Base-by-base conservation (phyloP, 331 rosid species). In the Rosa hybrid region DNA sequence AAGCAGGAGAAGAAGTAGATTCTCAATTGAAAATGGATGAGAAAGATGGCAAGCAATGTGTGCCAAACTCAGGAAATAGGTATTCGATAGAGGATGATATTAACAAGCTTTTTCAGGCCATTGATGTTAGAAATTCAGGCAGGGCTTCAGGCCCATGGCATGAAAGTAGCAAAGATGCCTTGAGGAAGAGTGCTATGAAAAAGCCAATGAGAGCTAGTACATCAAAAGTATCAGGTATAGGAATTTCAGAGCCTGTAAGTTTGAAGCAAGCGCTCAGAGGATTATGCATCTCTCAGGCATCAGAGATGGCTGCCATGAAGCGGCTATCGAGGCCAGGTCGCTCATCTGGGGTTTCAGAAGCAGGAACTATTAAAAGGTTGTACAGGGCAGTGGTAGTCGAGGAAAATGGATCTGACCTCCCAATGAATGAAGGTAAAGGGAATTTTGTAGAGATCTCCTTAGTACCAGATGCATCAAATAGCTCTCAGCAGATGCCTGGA, bases 191-290 rank as follows among this genome's bases (percentile, higher is more conserved):
- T 83, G 96, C 99, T 63, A 91, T 91, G 90, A 92, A 95, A 86
- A 90, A 92, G 86, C 99, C 99, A 23, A 89, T 96, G 80, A 89
- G 90, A 84, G 91, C 85, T 23, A 82, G 90, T 85, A 81, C 94
- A 54, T 87, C 96, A 44, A 89, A 90, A 79, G 88, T 90, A 45
- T 84, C 98, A 9, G 97, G 99, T 76, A 93, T 96, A 77, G 99
- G 99, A 84, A 91, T 96, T 78, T 88, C 99, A 4, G 99, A 91
- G 77, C 89, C 97, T 77, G 98, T 84, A 34, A 96, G 98, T 86
- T 93, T 96, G 86, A 96, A 96, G 90, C 97, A 96, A 84, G 99
- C 99, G 21, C 90, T 96, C 56, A 88, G 99, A 88, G 99, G 99
- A 50, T 81, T 96, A 70, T 93, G 98, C 81, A 93, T 96, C 75